These are phyloP conservation scores for Scedosporium apiospermum DNA, from an alignment of 2,329 filamentous ascomycete species.

Conservation along the genomic window DNA sequence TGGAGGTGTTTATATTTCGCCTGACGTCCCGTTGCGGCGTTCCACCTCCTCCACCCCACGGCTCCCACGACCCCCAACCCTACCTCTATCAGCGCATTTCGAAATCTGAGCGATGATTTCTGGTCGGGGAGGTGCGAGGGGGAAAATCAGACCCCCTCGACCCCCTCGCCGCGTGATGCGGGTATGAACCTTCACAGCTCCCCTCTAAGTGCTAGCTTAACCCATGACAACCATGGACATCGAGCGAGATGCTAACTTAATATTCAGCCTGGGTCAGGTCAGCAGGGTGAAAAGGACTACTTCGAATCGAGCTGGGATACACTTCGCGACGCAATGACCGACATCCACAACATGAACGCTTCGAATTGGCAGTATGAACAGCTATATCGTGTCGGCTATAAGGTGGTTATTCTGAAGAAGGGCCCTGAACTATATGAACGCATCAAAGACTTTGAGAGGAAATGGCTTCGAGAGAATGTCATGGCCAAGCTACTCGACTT, in stretches of 20 bases:
- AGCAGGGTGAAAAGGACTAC: conserved; percentile 52
- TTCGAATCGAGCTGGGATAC: conserved; percentile 81
- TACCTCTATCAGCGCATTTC: neutral
- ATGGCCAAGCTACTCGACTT: conserved; percentile 59
- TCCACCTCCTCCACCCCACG: neutral
- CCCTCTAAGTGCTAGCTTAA: neutral
- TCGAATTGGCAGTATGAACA: conserved; percentile 89
- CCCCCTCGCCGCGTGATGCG: conserved; percentile 5
- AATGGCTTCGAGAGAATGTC: conserved; percentile 70
- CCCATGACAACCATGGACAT: neutral
- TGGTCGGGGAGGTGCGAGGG: conserved; percentile 5
- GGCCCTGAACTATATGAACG: conserved; percentile 71
- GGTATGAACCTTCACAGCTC: neutral
- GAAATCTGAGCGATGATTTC: conserved; percentile 7
- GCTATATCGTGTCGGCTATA: conserved; percentile 88
- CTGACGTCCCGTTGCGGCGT: neutral
- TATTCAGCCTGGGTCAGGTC: conserved; percentile 16
- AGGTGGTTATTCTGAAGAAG: conserved; percentile 82
- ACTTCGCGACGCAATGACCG: conserved; percentile 65
- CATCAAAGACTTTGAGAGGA: conserved; percentile 71
- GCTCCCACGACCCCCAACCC: neutral
- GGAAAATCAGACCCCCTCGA: conserved; percentile 6
- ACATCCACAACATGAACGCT: conserved; percentile 89
- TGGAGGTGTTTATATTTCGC: neutral
- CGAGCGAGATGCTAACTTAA: neutral